A percentile compares a stretch with the other conserved stretches of the same genome.
Evolutionary conservation across 345 rosid species (phyloP).

Genomic region (Mangifera indica): DNA sequence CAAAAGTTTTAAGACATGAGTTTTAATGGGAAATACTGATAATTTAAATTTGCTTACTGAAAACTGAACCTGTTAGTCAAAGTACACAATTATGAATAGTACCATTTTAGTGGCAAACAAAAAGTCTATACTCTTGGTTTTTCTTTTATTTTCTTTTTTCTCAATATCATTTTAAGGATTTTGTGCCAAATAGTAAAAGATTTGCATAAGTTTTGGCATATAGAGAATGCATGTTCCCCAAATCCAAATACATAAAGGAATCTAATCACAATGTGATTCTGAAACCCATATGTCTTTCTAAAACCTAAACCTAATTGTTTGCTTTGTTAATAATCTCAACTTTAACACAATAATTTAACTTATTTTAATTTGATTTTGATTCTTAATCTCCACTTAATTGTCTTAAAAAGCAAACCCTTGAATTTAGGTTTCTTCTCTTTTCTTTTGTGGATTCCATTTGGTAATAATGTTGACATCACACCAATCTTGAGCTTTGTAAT

Average conservation of each 20-base stretch:
- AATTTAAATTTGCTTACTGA: too few species aligned
- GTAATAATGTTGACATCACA: conserved; percentile 2
- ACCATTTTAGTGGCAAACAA: background rate
- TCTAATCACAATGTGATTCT: background rate
- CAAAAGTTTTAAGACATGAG: background rate
- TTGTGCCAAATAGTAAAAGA: background rate
- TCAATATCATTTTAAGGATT: background rate
- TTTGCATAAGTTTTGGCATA: background rate
- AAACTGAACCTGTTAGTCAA: background rate
- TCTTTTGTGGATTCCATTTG: conserved; percentile 8
- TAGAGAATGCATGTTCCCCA: conserved; percentile 4
- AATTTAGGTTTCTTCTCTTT: background rate
- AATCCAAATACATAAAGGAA: background rate
- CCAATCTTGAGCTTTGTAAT: background rate
- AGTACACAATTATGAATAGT: background rate
- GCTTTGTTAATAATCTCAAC: background rate
- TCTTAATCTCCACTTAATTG: conserved; percentile 5
- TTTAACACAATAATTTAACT: background rate
- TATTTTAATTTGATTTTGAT: background rate
- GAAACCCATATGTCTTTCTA: background rate
- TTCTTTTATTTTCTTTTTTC: background rate
- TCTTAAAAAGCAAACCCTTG: background rate
- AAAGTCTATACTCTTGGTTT: background rate
- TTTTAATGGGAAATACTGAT: background rate
- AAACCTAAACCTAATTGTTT: background rate